Conservation (phyloP, 2,329 filamentous ascomycete genomes). For the Neofusicoccum cordaticola region DNA sequence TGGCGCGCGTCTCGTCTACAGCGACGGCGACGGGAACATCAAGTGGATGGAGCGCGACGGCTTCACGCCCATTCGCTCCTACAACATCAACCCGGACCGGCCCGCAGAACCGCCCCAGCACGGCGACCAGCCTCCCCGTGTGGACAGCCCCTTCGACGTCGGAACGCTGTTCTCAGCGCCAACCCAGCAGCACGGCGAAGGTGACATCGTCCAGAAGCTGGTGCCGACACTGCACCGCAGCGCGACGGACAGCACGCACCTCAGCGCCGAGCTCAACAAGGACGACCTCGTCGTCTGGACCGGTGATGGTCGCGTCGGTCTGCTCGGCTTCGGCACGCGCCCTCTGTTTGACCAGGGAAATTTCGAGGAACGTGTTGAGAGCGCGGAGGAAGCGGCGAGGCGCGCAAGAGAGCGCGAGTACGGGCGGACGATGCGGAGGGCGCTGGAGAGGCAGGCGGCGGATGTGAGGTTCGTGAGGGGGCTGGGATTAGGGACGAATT, state of each 20-base stretch:
- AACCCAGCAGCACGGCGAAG: slow-evolving; percentile 33
- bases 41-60: slow-evolving; percentile 93
- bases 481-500: slow-evolving; percentile 49
- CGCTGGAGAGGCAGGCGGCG: slow-evolving; percentile 73
- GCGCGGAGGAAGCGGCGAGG: slow-evolving; percentile 47
- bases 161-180: slow-evolving; percentile 31
- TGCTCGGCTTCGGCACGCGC: slow-evolving; percentile 53
- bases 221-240: slow-evolving; percentile 52
- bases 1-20: slow-evolving; percentile 76
- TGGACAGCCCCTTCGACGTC: slow-evolving; percentile 58
- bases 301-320: slow-evolving; percentile 71
- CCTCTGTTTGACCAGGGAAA: slow-evolving; percentile 29
- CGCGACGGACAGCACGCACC: not conserved
- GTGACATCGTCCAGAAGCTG: slow-evolving; percentile 79
- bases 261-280: slow-evolving; percentile 27
- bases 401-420: slow-evolving; percentile 61
- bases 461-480: slow-evolving; percentile 72
- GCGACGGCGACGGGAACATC: slow-evolving; percentile 77
- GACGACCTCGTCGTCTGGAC: slow-evolving; percentile 85
- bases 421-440: slow-evolving; percentile 68
- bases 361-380: slow-evolving; percentile 34
- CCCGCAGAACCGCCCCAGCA: slow-evolving; percentile 17
- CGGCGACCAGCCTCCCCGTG: not conserved
- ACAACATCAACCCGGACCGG: slow-evolving; percentile 54
- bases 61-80: slow-evolving; percentile 51